A percentile compares a stretch with the other conserved stretches of the same genome.
Evolutionary conservation across 176 grass and related monocot genomes (phyloP).

Genomic region (Saccharum officinarum): DNA sequence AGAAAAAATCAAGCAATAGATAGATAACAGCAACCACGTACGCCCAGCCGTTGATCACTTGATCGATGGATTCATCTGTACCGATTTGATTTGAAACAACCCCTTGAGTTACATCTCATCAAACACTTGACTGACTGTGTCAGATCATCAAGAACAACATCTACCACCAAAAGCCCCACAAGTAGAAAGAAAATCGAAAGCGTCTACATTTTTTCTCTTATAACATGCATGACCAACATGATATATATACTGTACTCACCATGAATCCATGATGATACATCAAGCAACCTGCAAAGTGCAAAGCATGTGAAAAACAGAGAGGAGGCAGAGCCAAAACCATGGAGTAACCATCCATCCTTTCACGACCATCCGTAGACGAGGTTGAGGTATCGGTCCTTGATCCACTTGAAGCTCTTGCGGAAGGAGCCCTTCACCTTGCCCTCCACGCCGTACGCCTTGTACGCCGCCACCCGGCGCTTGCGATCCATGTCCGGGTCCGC

Average conservation of each 20-base stretch:
- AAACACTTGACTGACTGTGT: neutral
- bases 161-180: neutral
- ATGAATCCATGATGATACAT: constrained; percentile 3
- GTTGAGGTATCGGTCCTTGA: constrained; percentile 73
- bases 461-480: constrained; percentile 80
- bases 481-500: constrained; percentile 72
- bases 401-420: constrained; percentile 83
- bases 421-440: constrained; percentile 81
- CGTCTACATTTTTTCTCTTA: too few relatives aligned
- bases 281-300: neutral
- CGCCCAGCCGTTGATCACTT: neutral
- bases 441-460: constrained; percentile 79
- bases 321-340: neutral
- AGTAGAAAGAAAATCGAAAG: neutral
- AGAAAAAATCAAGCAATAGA: neutral
- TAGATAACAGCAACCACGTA: neutral
- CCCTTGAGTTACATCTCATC: neutral
- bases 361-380: constrained; percentile 68
- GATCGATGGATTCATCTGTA: neutral
- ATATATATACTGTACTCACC: neutral
- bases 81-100: neutral
- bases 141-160: neutral
- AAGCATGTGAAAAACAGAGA: neutral
- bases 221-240: too few relatives aligned
- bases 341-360: neutral